Evolutionary conservation across 768 basidiomycete species (phyloP).

Genomic region (Tylopilus sp.): DNA sequence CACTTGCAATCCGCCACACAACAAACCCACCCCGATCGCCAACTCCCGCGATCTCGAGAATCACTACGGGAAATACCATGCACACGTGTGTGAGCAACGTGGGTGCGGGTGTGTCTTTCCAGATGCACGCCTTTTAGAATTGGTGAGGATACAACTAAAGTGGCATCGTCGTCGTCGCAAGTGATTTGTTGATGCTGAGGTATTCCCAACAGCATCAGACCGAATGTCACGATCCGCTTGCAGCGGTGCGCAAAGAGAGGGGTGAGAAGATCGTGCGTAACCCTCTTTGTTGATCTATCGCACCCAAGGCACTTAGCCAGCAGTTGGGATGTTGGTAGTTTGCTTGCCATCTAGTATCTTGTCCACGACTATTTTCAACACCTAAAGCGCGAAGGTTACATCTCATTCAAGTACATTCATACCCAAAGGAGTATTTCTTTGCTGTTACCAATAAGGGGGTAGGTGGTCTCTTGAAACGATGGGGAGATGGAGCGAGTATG

Average conservation of each 20-base stretch:
- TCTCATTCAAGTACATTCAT: constrained; percentile 77
- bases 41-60: constrained; percentile 69
- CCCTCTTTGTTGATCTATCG: constrained; percentile 13
- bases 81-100: constrained; percentile 71
- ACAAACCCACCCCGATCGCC: constrained; percentile 57
- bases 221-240: constrained; percentile 85
- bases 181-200: neutral
- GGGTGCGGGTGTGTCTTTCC: constrained; percentile 83
- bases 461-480: constrained; percentile 70
- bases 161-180: constrained; percentile 4
- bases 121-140: constrained; percentile 68
- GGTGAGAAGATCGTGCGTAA: constrained; percentile 77
- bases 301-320: neutral
- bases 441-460: constrained; percentile 89
- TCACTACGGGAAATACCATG: constrained; percentile 82
- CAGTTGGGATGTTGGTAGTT: constrained; percentile 51
- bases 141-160: constrained; percentile 50
- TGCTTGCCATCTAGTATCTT: constrained; percentile 67
- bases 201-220: constrained; percentile 59
- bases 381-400: constrained; percentile 79
- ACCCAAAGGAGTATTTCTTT: constrained; percentile 89
- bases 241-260: constrained; percentile 68
- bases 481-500: constrained; percentile 84
- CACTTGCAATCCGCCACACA: constrained; percentile 63
- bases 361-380: constrained; percentile 57